Evolutionary conservation across 345 rosid species (phyloP).

Genomic region (Populus euphratica): DNA sequence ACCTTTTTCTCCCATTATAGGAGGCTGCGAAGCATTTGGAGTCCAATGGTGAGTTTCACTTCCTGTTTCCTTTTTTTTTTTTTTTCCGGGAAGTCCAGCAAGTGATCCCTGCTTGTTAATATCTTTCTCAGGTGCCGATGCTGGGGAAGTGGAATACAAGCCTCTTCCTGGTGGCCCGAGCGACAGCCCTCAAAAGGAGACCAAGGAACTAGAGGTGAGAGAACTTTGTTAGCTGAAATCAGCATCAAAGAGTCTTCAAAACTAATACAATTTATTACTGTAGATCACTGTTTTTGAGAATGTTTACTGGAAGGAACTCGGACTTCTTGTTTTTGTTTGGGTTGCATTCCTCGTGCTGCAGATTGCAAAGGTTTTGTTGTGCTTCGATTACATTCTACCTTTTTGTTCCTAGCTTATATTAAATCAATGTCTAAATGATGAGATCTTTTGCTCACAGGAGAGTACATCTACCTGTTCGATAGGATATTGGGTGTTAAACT

Average conservation of each 20-base stretch:
- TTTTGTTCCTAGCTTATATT: not conserved
- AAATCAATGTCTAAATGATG: conserved; percentile 14
- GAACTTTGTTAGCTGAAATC: not conserved
- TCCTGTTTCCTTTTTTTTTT: not conserved
- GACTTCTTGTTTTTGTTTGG: conserved; percentile 80
- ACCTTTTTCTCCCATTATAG: conserved; percentile 31
- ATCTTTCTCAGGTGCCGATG: conserved; percentile 29
- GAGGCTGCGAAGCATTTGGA: conserved; percentile 50
- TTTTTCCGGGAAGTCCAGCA: not conserved
- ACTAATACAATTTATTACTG: conserved; percentile 5
- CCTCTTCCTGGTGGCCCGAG: conserved; percentile 62
- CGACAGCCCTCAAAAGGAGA: conserved; percentile 20
- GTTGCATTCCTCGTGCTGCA: conserved; percentile 61
- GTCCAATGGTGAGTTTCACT: conserved; percentile 43
- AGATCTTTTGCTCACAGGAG: conserved; percentile 27
- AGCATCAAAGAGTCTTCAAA: not conserved
- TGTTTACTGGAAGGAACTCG: conserved; percentile 76
- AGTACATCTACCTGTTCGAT: conserved; percentile 38
- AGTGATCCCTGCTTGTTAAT: not conserved
- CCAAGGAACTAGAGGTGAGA: conserved; percentile 32
- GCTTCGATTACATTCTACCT: not conserved
- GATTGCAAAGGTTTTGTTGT: conserved; percentile 52
- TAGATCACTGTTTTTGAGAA: conserved; percentile 62
- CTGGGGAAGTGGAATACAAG: conserved; percentile 47
- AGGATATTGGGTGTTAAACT: conserved; percentile 45